Evolutionary conservation across 768 basidiomycete genomes (phyloP), one percentile per base, ranked within the genome.

Genomic region (Pleurotus tuber-regium): DNA sequence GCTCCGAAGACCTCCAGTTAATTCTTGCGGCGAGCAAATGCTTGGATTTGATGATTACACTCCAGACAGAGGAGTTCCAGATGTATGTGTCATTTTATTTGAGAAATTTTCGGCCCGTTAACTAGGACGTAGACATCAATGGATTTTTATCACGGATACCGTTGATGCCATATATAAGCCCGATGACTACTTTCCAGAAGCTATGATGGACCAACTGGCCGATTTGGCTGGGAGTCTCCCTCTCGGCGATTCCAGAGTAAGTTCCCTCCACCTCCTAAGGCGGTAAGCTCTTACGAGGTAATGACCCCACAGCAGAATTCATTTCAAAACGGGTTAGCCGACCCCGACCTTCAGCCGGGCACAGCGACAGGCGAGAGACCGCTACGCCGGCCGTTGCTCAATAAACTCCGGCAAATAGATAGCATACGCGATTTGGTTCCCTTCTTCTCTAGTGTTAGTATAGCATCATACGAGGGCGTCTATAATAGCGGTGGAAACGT

Each of bases 131-230:
- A 91, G 88, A 64, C 90, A 98, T 66, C 94, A 99, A 73, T 99
- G 97, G 96, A 90, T 97, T 61, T 99, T 98, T 66, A 84, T 98
- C 36, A 97, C 94, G 2, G 96, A 99, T 66, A 98, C 96, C 0
- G 91, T 95, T 4, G 97, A 98, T 60, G 94, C 96, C 0, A 80
- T 94, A 28, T 94, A 92, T 68, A 86, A 84, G 14, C 89, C 93
- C 0, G 86, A 93, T 52, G 75, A 84, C 39, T 92, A 87, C 80
- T 73, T 74, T 52, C 90, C 95, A 0, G 87, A 89, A 57, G 88
- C 93, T 2, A 84, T 97, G 74, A 80, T 98, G 68, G 97, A 99
- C 63, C 87, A 87, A 50, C 75, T 98, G 0, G 85, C 92, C 36
- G 93, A 95, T 56, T 81, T 92, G 31, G 78, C 89, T 11, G 79